Evolutionary conservation across 2,329 filamentous ascomycete genomes (phyloP), one percentile per base, ranked within the genome.

Genomic region (Fusarium fujikuroi): DNA sequence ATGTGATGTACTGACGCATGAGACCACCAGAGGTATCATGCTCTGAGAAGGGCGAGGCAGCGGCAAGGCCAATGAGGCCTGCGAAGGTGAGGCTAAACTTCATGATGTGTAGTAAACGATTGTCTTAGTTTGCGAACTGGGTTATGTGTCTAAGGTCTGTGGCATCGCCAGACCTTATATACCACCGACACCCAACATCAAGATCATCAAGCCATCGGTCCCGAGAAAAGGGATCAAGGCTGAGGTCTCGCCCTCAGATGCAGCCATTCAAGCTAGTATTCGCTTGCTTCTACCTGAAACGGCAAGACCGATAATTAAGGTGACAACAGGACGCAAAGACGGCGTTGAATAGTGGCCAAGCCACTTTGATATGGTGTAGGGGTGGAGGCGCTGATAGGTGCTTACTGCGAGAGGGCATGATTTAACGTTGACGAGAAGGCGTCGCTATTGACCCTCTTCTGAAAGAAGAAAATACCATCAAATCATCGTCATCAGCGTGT

Each of bases 41-140:
- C 46, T 66, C 68, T 4, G 71, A 34, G 16, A 64, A 63, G 9
- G 72, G 72, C 3, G 72, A 67, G 16, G 72, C 72, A 42, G 49
- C 21, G 15, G n/a, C 63, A 44, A 65, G 54, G 61, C 69, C 59
- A 37, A 62, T 5, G 8, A 70, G 44, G 23, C 65, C 56, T 12
- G 36, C 49, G 8, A 75, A 21, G 14, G 62, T 53, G 5, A 57
- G 52, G 19, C 14, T 53, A 16, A 73, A 16, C 49, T 75, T 75
- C 72, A 75, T 75, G 15, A n/a, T 39, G 15, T 0, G 21, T 7
- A 16, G 16, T 34, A 25, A 21, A 37, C 25, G 14, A 7, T 11
- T 39, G n/a, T 42, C 5, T 37, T 15, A 2, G 16, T 40, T 30
- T 28, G 23, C 4, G 4, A 18, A 12, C 36, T 30, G 6, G 5